Conservation (phyloP, 2,329 filamentous ascomycete species). For the Aspergillus eucalypticola region DNA sequence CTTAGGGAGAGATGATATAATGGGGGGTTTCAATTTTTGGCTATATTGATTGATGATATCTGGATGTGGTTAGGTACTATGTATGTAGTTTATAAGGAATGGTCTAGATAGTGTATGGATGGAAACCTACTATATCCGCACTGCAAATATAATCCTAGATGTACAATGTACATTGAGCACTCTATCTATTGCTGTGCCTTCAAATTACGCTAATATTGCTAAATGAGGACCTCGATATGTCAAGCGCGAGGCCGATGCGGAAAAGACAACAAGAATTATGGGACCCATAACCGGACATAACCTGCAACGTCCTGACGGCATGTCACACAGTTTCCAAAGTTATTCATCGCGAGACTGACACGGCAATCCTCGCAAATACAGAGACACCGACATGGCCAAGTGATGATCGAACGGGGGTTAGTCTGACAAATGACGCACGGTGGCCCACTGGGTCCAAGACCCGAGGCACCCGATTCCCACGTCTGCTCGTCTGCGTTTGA, state of each 20-base stretch:
- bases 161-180: background rate
- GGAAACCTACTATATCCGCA: background rate
- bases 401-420: constrained; percentile 80
- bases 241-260: background rate
- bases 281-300: constrained; percentile 89
- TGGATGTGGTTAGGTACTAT: no score
- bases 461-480: constrained; percentile 72
- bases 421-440: constrained; percentile 93
- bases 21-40: no score
- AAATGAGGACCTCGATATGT: background rate
- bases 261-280: constrained; percentile 41
- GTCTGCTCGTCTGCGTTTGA: constrained; percentile 33
- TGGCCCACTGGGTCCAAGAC: constrained; percentile 72
- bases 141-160: background rate
- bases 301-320: constrained; percentile 85
- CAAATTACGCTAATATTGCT: background rate
- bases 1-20: no score
- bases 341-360: constrained; percentile 91
- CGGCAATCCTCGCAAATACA: constrained; percentile 94
- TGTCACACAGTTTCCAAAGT: constrained; percentile 94
- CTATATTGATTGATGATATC: no score
- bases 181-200: background rate
- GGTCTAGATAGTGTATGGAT: no score
- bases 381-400: constrained; percentile 95
- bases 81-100: no score